Evolutionary conservation across 306 rosid genomes (phyloP).

Genomic region (Crotalaria pallida): DNA sequence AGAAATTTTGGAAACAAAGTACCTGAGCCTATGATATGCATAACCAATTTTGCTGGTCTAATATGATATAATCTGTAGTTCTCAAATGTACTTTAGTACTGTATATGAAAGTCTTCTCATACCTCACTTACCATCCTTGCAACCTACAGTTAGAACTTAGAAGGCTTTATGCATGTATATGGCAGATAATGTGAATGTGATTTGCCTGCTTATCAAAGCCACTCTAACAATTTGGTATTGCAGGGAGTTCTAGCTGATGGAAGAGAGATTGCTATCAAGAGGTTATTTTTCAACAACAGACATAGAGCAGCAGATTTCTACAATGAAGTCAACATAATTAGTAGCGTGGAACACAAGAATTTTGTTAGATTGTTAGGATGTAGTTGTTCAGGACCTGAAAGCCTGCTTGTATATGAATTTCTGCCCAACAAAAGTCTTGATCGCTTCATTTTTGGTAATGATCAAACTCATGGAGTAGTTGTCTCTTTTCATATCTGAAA

Average conservation of each 20-base stretch:
- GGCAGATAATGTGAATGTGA: too few relatives aligned
- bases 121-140: too few relatives aligned
- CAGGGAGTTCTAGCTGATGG: slow-evolving; percentile 71
- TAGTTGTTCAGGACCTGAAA: slow-evolving; percentile 93
- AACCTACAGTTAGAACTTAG: too few relatives aligned
- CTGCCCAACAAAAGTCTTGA: too few relatives aligned
- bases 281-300: slow-evolving; percentile 76
- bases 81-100: too few relatives aligned
- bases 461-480: not conserved
- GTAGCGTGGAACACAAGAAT: slow-evolving; percentile 80
- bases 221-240: slow-evolving; percentile 12
- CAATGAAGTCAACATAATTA: slow-evolving; percentile 82
- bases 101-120: too few relatives aligned
- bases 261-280: slow-evolving; percentile 88
- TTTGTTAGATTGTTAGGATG: slow-evolving; percentile 80
- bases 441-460: slow-evolving; percentile 71
- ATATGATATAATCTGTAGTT: too few relatives aligned
- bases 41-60: too few relatives aligned
- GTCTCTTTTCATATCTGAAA: not conserved
- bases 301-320: slow-evolving; percentile 84
- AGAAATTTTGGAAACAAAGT: too few relatives aligned
- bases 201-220: too few relatives aligned
- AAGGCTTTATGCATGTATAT: too few relatives aligned
- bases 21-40: too few relatives aligned
- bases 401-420: slow-evolving; percentile 81